phyloP scores from a whole-genome alignment of 352 stramenopile species.

The Pythium dissimile region DNA sequence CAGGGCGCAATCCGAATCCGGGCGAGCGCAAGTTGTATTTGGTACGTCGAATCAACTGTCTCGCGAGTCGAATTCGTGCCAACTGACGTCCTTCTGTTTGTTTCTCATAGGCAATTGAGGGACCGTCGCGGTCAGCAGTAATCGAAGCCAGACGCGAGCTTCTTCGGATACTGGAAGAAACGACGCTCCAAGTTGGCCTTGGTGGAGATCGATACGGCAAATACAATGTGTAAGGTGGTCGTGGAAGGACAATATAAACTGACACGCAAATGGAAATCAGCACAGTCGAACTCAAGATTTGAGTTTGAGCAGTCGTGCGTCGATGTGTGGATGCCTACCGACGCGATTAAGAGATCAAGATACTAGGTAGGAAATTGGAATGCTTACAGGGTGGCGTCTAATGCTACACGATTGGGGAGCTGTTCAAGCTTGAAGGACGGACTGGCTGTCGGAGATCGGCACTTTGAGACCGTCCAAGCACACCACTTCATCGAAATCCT shows the following conservation, averaged over 20 bases:
- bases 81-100: neutral
- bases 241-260: constrained; percentile 11
- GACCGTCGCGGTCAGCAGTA: constrained; percentile 63
- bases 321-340: too few species aligned
- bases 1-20: constrained; percentile 78
- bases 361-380: too few species aligned
- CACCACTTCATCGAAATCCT: constrained; percentile 46
- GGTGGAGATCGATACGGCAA: constrained; percentile 86
- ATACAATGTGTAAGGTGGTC: constrained; percentile 74
- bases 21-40: constrained; percentile 89
- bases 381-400: neutral
- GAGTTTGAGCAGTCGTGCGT: too few species aligned
- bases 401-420: neutral
- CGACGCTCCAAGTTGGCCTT: constrained; percentile 84
- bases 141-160: constrained; percentile 75
- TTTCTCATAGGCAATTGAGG: constrained; percentile 69
- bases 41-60: constrained; percentile 44
- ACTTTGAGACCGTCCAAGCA: constrained; percentile 66
- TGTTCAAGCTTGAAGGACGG: neutral
- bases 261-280: constrained; percentile 6
- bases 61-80: too few species aligned
- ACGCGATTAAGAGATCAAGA: too few species aligned
- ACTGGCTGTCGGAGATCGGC: constrained; percentile 1
- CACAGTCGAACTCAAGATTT: too few species aligned
- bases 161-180: constrained; percentile 88